These are phyloP conservation scores for Neofusicoccum laricinum DNA, from an alignment of 2,329 filamentous ascomycete species.

Conservation along the genomic window DNA sequence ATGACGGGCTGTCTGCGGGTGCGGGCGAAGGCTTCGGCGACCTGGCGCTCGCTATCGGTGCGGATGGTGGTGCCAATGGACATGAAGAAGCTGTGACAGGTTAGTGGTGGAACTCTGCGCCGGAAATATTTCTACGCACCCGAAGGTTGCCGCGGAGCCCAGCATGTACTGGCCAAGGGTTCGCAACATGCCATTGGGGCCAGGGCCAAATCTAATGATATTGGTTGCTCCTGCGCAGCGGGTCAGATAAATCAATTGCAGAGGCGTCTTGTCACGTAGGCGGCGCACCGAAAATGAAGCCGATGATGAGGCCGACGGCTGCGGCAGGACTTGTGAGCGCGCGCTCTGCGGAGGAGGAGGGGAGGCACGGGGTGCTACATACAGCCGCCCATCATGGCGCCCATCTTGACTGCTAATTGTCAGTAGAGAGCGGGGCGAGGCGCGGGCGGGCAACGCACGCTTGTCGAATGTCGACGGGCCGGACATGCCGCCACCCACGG, in stretches of 20 bases:
- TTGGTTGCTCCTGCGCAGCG: slow-evolving; percentile 71
- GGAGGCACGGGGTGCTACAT: slow-evolving; percentile 45
- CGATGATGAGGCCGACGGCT: slow-evolving; percentile 96
- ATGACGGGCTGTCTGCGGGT: slow-evolving; percentile 71
- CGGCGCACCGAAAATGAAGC: slow-evolving; percentile 86
- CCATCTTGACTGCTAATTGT: slow-evolving; percentile 79
- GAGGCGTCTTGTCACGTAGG: not conserved
- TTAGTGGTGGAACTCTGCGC: not conserved
- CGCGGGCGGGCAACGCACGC: slow-evolving; percentile 47
- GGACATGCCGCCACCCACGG: slow-evolving; percentile 42
- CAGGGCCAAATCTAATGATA: slow-evolving; percentile 92
- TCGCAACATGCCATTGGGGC: slow-evolving; percentile 88
- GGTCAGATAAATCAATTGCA: slow-evolving; percentile 15
- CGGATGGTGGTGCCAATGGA: slow-evolving; percentile 95
- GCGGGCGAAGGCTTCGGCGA: slow-evolving; percentile 71
- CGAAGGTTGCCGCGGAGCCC: slow-evolving; percentile 91
- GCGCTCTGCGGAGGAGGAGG: slow-evolving; percentile 22
- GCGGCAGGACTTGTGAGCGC: slow-evolving; percentile 3
- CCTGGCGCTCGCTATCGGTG: slow-evolving; percentile 77
- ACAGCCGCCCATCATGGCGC: slow-evolving; percentile 98
- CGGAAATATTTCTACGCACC: slow-evolving; percentile 45
- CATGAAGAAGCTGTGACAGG: slow-evolving; percentile 80
- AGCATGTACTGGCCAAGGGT: slow-evolving; percentile 97
- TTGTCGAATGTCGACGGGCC: slow-evolving; percentile 71
- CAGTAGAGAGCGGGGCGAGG: slow-evolving; percentile 30